Base-by-base conservation (phyloP, 306 rosid genomes). In the Cucumis hystrix region DNA sequence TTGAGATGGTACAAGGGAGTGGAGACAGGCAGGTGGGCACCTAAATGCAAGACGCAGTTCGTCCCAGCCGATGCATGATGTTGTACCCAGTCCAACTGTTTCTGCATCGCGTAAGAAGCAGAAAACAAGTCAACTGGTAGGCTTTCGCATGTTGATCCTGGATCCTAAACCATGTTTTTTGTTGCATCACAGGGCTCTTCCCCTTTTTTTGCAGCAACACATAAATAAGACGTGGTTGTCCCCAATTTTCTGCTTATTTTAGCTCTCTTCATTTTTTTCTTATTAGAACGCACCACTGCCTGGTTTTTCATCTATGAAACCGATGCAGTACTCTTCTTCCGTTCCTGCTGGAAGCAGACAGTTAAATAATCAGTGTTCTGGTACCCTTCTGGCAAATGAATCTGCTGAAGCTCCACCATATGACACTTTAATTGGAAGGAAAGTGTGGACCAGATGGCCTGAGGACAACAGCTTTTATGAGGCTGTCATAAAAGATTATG, bases 61-160 rank as follows among this genome's bases (percentile, higher is more conserved):
- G 55, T 83, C 96, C 77, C 99, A 89, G 82, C 91, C 97, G 77
- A 79, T 80, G 80, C 92, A 90, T 81, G 97, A 92, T 79, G 78
- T 88, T 66, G 74, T 87, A 66, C 92, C 99, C 21, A 87, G 94
- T 83, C 94, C 98, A 71, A 85, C 96, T 64, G 87, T 89, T 81
- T 96, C 96, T 57, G 97, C 91, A 40, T 89, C 98, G 16, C 92
- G 87, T 15, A 96, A 96, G 84, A 96, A 89, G 84, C 98, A 85
- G 84, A 96, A 96, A 86, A 89, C 92, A 37, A 78, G 94, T 21
- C 97, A 89, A 74, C 89, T 88, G 89, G 97, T 95, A 87, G 56
- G 86, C 79, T 78, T 82, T 79, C 61, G 35, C 56, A 64, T 79
- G 82, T 61, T 67, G 76, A 57, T 75, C 37, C 30, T 57, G 68